Conservation (phyloP, 768 basidiomycete genomes). For the Tylopilus felleus region DNA sequence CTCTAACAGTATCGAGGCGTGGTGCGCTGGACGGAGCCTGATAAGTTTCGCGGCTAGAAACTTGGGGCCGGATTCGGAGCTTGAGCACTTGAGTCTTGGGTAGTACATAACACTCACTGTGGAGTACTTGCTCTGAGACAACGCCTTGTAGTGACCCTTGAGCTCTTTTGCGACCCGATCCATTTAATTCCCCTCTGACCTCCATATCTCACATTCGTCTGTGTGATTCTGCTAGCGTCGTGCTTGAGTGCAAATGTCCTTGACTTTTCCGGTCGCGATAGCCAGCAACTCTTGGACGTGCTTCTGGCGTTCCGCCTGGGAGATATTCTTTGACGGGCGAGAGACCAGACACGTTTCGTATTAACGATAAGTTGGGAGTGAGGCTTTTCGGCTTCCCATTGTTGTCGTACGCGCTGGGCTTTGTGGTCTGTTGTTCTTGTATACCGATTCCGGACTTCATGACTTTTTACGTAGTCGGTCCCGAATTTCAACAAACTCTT, state of each 20-base stretch:
- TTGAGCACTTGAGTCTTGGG: background rate
- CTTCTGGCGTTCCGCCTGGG: conserved; percentile 67
- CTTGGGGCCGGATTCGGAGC: conserved; percentile 33
- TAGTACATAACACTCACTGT: conserved; percentile 69
- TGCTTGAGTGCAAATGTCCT: conserved; percentile 88
- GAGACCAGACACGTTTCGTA: conserved; percentile 77
- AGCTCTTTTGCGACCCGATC: conserved; percentile 81
- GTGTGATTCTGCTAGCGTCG: conserved; percentile 84
- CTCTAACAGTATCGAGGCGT: conserved; percentile 71
- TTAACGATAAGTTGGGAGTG: conserved; percentile 65
- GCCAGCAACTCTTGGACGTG: conserved; percentile 73
- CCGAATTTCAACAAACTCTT: too few species aligned
- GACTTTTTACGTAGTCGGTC: too few species aligned
- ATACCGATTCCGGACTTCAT: too few species aligned
- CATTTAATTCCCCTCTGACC: conserved; percentile 64
- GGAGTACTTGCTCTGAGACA: conserved; percentile 87
- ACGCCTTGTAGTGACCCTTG: conserved; percentile 71
- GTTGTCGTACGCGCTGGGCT: conserved; percentile 66
- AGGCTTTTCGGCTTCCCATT: conserved; percentile 75
- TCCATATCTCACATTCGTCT: conserved; percentile 81
- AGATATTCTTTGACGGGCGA: conserved; percentile 70
- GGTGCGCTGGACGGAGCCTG: conserved; percentile 68
- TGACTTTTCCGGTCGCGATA: conserved; percentile 75
- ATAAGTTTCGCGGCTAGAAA: conserved; percentile 82
- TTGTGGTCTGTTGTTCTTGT: too few species aligned